Evolutionary conservation across 768 basidiomycete species (phyloP).

Genomic region (Lentinula boryana): DNA sequence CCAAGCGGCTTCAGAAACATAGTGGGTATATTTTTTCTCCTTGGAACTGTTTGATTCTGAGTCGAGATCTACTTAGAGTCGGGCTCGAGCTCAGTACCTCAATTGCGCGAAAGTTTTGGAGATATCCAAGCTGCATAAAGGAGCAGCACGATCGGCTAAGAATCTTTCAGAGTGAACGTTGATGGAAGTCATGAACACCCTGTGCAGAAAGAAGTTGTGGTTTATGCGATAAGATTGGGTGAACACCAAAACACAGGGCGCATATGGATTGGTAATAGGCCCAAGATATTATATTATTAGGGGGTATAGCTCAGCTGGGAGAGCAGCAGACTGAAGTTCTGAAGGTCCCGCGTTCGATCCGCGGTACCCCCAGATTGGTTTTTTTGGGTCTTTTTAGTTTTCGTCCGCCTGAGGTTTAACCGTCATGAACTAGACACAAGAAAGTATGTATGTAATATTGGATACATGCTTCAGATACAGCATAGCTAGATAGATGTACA

Average conservation of each 20-base stretch:
- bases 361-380: slow-evolving; percentile 11
- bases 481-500: no score
- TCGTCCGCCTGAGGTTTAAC: no score
- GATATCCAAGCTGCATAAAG: slow-evolving; percentile 68
- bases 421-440: no score
- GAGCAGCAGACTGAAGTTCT: slow-evolving; percentile 16
- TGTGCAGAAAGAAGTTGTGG: neutral
- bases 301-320: slow-evolving; percentile 16
- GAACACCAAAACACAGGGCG: no score
- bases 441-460: no score
- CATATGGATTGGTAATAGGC: no score
- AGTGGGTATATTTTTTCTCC: slow-evolving; percentile 80
- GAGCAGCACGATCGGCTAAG: slow-evolving; percentile 71
- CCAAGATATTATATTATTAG: no score
- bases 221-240: neutral
- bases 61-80: neutral
- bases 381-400: neutral
- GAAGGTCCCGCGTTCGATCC: slow-evolving; percentile 21
- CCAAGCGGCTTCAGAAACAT: slow-evolving; percentile 69
- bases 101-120: slow-evolving; percentile 63
- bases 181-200: neutral
- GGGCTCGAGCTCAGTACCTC: slow-evolving; percentile 32
- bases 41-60: slow-evolving; percentile 37
- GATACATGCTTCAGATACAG: no score
- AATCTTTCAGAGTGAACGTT: slow-evolving; percentile 49